Base-by-base conservation (phyloP, 1,139 yeast species). In the Torulaspora pretoriensis region DNA sequence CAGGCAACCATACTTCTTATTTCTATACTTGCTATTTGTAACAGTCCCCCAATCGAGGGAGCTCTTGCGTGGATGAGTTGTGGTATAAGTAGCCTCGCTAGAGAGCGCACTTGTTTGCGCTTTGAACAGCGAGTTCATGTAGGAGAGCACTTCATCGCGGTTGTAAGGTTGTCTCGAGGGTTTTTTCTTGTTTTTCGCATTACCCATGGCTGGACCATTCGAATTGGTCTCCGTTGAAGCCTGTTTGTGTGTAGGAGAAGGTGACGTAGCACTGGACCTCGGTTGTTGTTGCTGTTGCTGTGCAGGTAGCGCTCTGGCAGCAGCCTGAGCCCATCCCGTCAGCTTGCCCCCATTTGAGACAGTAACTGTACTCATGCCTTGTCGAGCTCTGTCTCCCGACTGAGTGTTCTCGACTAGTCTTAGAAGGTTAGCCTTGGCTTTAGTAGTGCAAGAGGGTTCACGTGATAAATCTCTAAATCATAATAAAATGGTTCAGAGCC, bases 321-420 rank as follows among this genome's bases (percentile, higher is more conserved):
- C 64, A 23, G 63, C 64, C 42, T 60, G 64, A 1, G 63, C 65
- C 65, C 65, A 59, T 2, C 63, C 62, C 9, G 62, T 57, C 38
- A 59, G 47, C 42, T 56, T 58, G 19, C 41, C 41, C 23, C 41
- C 41, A 31, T 31, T 36, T 9, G 30, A 31, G 31, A 36, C 40
- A 10, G 25, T 17, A 8, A 33, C 31, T 33, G 34, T 14, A 31
- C 41, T 31, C 41, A 38, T 38, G 12, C 30, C 24, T 13, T 14
- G 40, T 32, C n/a, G 35, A 10, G 28, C 12, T 28, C 14, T 12
- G 8, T 27, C 26, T 17, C 36, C 10, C n/a, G 5, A 3, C 22
- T 14, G 10, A 13, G 32, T 8, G 32, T 16, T 13, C 9, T 14
- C 8, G 13, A 9, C 29, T 5, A 19, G 22, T 19, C 22, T 19